A percentile compares a stretch with the other conserved stretches of the same genome.
Evolutionary conservation across 106 monocot genomes (phyloP).

Genomic region (Ottelia alismoides): DNA sequence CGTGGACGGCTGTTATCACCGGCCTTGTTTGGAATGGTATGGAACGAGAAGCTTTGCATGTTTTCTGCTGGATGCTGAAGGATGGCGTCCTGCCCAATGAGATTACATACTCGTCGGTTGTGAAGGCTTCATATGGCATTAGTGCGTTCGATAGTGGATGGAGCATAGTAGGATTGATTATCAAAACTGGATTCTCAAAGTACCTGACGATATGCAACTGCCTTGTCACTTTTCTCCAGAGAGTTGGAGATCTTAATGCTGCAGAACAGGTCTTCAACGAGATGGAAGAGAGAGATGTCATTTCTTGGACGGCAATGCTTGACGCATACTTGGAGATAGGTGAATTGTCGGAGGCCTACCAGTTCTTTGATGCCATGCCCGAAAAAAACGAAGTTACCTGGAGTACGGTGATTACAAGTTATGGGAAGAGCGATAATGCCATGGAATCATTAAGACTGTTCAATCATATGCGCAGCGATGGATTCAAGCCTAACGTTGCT

Average conservation of each 20-base stretch:
- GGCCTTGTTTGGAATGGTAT: slow-evolving; percentile 37
- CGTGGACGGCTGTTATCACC: slow-evolving; percentile 32
- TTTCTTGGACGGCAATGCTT: slow-evolving; percentile 56
- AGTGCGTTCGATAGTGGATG: slow-evolving; percentile 12
- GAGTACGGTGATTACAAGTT: too few relatives aligned
- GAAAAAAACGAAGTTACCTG: slow-evolving; percentile 45
- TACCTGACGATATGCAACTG: slow-evolving; percentile 33
- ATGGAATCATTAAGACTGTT: slow-evolving; percentile 30
- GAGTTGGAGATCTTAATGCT: slow-evolving; percentile 9
- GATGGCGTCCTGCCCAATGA: slow-evolving; percentile 30
- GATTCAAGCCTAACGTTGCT: slow-evolving; percentile 33
- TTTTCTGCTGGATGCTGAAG: slow-evolving; percentile 27
- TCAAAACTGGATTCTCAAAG: slow-evolving; percentile 20
- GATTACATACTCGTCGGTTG: slow-evolving; percentile 25
- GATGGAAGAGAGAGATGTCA: slow-evolving; percentile 46
- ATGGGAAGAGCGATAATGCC: slow-evolving; percentile 28
- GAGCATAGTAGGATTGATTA: slow-evolving; percentile 23
- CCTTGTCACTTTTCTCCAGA: slow-evolving; percentile 46
- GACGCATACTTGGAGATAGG: slow-evolving; percentile 30
- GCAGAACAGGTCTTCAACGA: slow-evolving; percentile 31
- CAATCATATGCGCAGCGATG: slow-evolving; percentile 25
- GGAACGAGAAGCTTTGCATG: slow-evolving; percentile 10
- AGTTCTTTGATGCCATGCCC: slow-evolving; percentile 48
- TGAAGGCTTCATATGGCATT: slow-evolving; percentile 16
- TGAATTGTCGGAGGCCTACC: slow-evolving; percentile 24